Evolutionary conservation across 345 rosid genomes (phyloP), one percentile per base, ranked within the genome.

Genomic region (Linum tenue): DNA sequence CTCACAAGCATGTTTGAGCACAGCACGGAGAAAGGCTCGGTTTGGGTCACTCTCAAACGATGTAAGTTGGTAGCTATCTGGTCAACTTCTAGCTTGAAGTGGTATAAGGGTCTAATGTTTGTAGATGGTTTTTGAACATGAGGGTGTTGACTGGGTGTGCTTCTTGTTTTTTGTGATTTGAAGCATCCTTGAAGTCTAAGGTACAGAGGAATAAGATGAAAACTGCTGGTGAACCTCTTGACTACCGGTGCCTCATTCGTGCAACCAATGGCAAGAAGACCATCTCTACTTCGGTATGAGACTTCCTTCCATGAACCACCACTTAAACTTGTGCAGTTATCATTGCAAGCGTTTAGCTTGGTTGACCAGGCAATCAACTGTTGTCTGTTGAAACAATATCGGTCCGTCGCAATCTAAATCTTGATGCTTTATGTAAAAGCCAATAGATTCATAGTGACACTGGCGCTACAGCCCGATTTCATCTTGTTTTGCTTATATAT

Each of bases 1-100:
- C 89, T 92, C 50, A 90, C 92, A 9, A 83, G 85, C 84, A 86
- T 92, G 96, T 90, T 82, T 11, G 97, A 92, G 78, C 80, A 74
- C 55, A 90, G 78, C 79, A 86, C 86, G 0, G 98, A 88, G 74
- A 73, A 75, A 60, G 96, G 95, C 31, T 82, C 95, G 59, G 89
- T 92, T 50, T 92, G 98, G 98, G 94, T 92, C 64, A 92, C 97
- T 60, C 80, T 92, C 64, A 92, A 92, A 78, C 73, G 98, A 81
- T 92, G 98, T 92, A 81, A 72, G 72, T 53, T 37, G 59, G 6
- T 44, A 16, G 58, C 37, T 62, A 11, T 15, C 36, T 69, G 67
- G 10, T 3, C 15, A 22, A 16, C 48, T 11, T 65, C 35, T 17
- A 42, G n/a, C 15, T 64, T 10, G 7, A 70, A 17, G 44, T 11